phyloP scores from a whole-genome alignment of 768 basidiomycete species.

The Mycena galopus region DNA sequence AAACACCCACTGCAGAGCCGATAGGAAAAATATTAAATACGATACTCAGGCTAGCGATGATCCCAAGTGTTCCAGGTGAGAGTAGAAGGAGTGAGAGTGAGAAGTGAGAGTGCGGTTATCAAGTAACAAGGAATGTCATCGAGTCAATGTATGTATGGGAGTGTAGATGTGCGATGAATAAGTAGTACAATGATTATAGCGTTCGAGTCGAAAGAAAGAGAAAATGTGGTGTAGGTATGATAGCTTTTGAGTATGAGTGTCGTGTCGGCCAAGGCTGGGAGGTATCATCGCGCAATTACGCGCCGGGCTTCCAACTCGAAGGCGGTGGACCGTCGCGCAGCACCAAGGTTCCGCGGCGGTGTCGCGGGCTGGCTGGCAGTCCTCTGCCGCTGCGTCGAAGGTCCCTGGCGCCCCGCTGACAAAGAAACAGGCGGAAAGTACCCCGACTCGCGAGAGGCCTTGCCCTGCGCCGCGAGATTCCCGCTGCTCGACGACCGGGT shows the following conservation, averaged over 20 bases:
- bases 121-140: no score
- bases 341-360: conserved; percentile 37
- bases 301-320: conserved; percentile 69
- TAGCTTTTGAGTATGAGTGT: conserved; percentile 4
- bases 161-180: background rate
- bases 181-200: conserved; percentile 27
- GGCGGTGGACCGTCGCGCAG: conserved; percentile 59
- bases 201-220: conserved; percentile 1
- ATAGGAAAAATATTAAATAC: no score
- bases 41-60: no score
- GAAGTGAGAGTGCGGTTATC: background rate
- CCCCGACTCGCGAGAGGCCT: conserved; percentile 48
- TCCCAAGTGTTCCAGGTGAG: conserved; percentile 4
- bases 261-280: no score
- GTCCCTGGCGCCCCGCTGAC: conserved; percentile 43
- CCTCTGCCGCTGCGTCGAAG: conserved; percentile 48
- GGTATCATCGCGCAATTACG: background rate
- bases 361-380: conserved; percentile 62
- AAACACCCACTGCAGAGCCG: no score
- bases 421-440: conserved; percentile 56
- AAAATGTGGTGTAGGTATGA: background rate
- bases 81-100: no score
- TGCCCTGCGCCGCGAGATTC: conserved; percentile 36
- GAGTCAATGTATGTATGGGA: background rate
- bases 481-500: conserved; percentile 32